These are phyloP conservation scores for Aspergillus luchuensis DNA, from an alignment of 2,329 filamentous ascomycete genomes.

Conservation along the genomic window DNA sequence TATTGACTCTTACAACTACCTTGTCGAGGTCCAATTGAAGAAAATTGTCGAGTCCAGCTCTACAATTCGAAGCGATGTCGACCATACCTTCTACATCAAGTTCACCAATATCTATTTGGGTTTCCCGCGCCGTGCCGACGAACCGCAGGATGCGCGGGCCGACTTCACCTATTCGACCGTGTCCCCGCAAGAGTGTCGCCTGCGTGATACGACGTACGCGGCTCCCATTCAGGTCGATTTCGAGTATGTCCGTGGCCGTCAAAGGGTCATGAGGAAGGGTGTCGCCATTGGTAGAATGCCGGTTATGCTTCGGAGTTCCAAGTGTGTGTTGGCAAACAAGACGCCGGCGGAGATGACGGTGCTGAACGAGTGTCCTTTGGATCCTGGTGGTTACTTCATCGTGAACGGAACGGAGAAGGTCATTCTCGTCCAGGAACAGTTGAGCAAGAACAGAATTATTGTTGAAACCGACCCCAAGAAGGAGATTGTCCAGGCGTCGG, in stretches of 20 bases:
- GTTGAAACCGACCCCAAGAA: conserved; percentile 93
- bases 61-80: conserved; percentile 85
- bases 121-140: conserved; percentile 75
- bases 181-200: conserved; percentile 92
- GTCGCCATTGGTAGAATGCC: conserved; percentile 88
- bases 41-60: conserved; percentile 93
- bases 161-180: conserved; percentile 56
- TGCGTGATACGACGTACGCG: conserved; percentile 97
- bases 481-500: conserved; percentile 89
- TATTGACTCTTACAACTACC: conserved; percentile 98
- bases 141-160: conserved; percentile 57
- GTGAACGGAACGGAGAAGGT: conserved; percentile 98
- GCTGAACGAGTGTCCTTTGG: conserved; percentile 92
- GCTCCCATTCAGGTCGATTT: conserved; percentile 93
- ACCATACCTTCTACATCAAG: conserved; percentile 89
- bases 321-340: conserved; percentile 82
- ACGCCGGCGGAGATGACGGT: conserved; percentile 85
- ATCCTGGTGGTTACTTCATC: conserved; percentile 97
- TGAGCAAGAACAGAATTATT: conserved; percentile 99
- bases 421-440: conserved; percentile 94
- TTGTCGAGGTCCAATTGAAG: conserved; percentile 94
- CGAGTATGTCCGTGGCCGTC: conserved; percentile 80
- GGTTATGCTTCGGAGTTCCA: conserved; percentile 94
- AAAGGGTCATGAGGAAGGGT: conserved; percentile 70
- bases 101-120: conserved; percentile 90